Evolutionary conservation across 805 yeast genomes (phyloP), one percentile per base, ranked within the genome.

Genomic region (Diddensiella santjacobensis): DNA sequence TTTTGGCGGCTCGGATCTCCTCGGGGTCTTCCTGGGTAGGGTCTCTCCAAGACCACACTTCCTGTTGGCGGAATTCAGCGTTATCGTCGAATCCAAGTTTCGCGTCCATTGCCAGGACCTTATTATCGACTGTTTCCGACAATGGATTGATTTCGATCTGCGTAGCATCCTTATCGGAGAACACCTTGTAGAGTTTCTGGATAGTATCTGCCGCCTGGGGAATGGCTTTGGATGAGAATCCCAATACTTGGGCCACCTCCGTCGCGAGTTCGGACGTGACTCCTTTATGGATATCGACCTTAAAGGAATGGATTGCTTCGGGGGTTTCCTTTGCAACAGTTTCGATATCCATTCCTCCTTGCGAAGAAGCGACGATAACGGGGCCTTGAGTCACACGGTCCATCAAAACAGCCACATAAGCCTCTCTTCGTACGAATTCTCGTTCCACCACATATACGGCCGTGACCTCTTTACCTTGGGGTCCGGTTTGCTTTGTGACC

Each of bases 321-420:
- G 99, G 99, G 70, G 80, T 83, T 61, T 78, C 81, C 59, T 83
- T 83, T 53, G 99, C 99, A 60, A 93, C 98, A 69, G 96, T 96
- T 78, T 93, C 99, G 65, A 93, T 93, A 74, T 93, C 96, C 96
- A 93, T 90, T 77, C 99, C 99, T 75, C 99, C 99, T 74, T 93
- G 93, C 55, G 95, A 76, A 29, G 97, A 89, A 44, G 96, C 96
- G 56, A 93, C 96, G 65, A 93, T 86, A 73, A 93, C 77, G 52
- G 98, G 96, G 59, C 79, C 75, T 72, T 90, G 95, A 58, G 84
- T 79, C 59, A 82, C 79, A 75, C 99, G 88, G 78, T 93, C 98
- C 85, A 90, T 80, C 60, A 93, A 78, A 59, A 93, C 88, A 54
- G 97, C 95, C 58, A 93, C 72, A 73, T 93, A 93, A 50, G 97